Evolutionary conservation across 1,139 yeast genomes (phyloP), one percentile per base, ranked within the genome.

Genomic region (Ogataea hybrid): DNA sequence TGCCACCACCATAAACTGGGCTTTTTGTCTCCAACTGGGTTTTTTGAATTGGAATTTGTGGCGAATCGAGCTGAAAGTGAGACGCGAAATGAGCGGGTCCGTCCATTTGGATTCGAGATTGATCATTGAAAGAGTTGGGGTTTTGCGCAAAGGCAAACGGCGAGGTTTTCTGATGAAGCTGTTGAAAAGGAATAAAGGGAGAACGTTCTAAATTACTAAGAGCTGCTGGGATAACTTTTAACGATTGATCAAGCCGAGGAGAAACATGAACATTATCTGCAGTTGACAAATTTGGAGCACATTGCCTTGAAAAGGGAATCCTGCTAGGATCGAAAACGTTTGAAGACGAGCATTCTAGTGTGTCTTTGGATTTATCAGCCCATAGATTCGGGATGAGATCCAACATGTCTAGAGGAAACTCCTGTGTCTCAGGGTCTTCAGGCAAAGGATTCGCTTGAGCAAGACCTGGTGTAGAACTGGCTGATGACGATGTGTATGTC

Each of bases 361-460:
- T 11, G 5, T 15, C 28, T 6, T 28, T 34, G 5, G 23, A 16
- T 27, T 34, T 30, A 11, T 40, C 46, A 2, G 42, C 23, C 52
- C 52, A 49, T 4, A 49, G 30, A 17, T 43, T 45, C 9, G 52
- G 52, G 16, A 49, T 43, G 18, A 49, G 28, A 10, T 43, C 47
- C 48, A 47, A 45, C 52, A 47, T 47, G 15, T 35, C 36, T 11
- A 43, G 15, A 3, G 46, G 14, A 22, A 43, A 43, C 32, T 18
- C 20, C 14, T 10, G 20, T 7, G 15, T 16, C 18, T 22, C 37
- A 16, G 33, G 34, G n/a, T 36, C 39, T 10, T 6, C 6, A 4
- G 35, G 7, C 25, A 30, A 23, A 2, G 25, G 15, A 9, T 1
- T 20, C 8, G 12, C 28, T 10, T 28, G 11, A n/a, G 35, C 8